Percentiles rank a stretch among this genome's conserved stretches.
Evolutionary conservation across 257 asterid species (phyloP).

Genomic region (Nicotiana sylvestris): DNA sequence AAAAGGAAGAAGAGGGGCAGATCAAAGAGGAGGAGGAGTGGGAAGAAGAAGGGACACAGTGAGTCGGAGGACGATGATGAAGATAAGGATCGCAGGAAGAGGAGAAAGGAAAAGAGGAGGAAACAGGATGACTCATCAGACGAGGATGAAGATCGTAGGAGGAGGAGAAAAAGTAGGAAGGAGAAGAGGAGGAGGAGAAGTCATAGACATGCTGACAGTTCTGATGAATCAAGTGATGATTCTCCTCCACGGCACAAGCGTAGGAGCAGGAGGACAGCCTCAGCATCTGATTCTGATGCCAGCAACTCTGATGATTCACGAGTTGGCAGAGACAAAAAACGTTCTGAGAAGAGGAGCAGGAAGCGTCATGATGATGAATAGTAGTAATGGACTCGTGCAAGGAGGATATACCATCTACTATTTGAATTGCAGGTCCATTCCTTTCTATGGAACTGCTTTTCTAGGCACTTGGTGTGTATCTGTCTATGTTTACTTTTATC

Average conservation of each 20-base stretch:
- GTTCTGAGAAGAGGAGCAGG: slow-evolving; percentile 66
- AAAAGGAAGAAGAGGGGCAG: slow-evolving; percentile 51
- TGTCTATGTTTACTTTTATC: not conserved
- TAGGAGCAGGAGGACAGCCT: slow-evolving; percentile 43
- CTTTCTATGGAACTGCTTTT: slow-evolving; percentile 7
- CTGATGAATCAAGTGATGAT: slow-evolving; percentile 51
- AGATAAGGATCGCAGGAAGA: slow-evolving; percentile 38
- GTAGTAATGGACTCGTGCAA: slow-evolving; percentile 24
- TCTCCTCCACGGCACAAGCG: slow-evolving; percentile 48
- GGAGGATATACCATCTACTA: not conserved
- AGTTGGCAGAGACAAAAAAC: slow-evolving; percentile 68
- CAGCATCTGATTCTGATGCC: slow-evolving; percentile 50
- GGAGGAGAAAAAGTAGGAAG: slow-evolving; percentile 56
- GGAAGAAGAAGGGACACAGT: slow-evolving; percentile 40
- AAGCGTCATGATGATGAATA: slow-evolving; percentile 32
- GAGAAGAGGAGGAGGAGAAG: slow-evolving; percentile 67
- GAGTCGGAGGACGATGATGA: slow-evolving; percentile 51
- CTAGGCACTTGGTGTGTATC: not conserved
- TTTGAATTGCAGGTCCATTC: not conserved
- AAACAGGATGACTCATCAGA: slow-evolving; percentile 48
- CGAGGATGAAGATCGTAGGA: slow-evolving; percentile 32
- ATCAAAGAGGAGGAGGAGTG: slow-evolving; percentile 51
- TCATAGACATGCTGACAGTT: slow-evolving; percentile 37
- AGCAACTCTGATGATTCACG: slow-evolving; percentile 55
- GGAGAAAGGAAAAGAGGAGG: slow-evolving; percentile 48